phyloP scores from a whole-genome alignment of 2,329 filamentous ascomycete species.

The Teratosphaeria zuluensis region DNA sequence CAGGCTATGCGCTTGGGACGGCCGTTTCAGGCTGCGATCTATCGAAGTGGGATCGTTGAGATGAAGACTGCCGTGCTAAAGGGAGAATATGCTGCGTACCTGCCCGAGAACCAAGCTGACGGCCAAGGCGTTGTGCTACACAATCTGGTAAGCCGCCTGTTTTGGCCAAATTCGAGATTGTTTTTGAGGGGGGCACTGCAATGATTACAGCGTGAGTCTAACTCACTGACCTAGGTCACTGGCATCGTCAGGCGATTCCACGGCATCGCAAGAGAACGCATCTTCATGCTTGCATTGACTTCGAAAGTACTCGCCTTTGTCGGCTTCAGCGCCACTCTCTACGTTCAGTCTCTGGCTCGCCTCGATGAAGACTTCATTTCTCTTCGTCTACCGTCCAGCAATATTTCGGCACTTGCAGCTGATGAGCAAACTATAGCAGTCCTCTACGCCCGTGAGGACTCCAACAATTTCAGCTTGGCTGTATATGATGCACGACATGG shows the following conservation, averaged over 20 bases:
- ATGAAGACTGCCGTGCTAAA: conserved; percentile 1
- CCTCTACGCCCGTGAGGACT: not conserved
- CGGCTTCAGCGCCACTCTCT: not conserved
- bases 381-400: not conserved
- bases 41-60: not conserved
- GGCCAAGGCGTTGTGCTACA: conserved; percentile 7
- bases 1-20: conserved; percentile 8
- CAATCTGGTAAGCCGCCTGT: conserved; percentile 4
- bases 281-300: not conserved
- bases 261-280: not conserved
- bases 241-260: not conserved
- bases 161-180: not conserved
- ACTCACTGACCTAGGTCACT: not conserved
- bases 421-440: not conserved
- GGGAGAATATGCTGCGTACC: conserved; percentile 9
- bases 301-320: not conserved
- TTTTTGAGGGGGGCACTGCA: too few species aligned
- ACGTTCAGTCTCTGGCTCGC: not conserved
- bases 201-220: not conserved
- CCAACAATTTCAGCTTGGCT: not conserved
- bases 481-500: not conserved
- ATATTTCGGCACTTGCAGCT: not conserved
- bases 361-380: not conserved
- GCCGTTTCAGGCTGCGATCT: conserved; percentile 5
- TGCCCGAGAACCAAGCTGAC: conserved; percentile 1